Conservation (phyloP, 805 yeast species). For the Lipomyces yamadae region DNA sequence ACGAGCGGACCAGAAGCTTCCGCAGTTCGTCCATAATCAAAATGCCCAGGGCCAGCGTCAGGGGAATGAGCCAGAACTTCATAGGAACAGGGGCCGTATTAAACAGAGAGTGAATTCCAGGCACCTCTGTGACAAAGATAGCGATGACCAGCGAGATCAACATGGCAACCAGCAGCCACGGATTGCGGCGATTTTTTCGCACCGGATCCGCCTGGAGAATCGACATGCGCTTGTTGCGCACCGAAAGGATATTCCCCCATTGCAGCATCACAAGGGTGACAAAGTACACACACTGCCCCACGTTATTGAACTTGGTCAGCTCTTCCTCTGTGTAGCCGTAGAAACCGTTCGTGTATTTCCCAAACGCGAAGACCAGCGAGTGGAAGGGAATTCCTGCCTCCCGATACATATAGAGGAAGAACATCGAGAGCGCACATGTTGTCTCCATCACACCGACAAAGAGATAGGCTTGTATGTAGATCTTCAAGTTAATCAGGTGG, state of each 20-base stretch:
- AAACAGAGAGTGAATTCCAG: constrained; percentile 48
- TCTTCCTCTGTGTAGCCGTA: neutral
- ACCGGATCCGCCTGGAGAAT: constrained; percentile 52
- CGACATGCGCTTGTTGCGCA: constrained; percentile 52
- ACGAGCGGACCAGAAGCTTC: constrained; percentile 47
- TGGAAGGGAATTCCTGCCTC: neutral
- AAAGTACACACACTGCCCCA: constrained; percentile 50
- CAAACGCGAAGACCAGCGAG: neutral
- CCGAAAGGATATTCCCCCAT: constrained; percentile 52
- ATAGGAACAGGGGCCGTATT: constrained; percentile 51
- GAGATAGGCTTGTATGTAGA: neutral
- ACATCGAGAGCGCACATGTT: neutral
- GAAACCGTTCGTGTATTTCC: neutral
- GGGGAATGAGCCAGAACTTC: constrained; percentile 54
- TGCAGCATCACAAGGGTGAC: constrained; percentile 55
- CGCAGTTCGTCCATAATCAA: constrained; percentile 52
- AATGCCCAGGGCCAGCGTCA: constrained; percentile 53
- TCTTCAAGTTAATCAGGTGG: neutral
- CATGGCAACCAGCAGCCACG: constrained; percentile 45
- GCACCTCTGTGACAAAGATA: constrained; percentile 48
- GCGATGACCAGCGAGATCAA: constrained; percentile 49
- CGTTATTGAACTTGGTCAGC: neutral
- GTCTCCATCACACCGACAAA: neutral
- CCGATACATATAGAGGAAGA: neutral
- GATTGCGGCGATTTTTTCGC: constrained; percentile 42